A percentile compares a stretch with the other conserved stretches of the same genome.
These are phyloP conservation scores for Chrysoporthe cubensis DNA, from an alignment of 2,329 filamentous ascomycete genomes.

Conservation along the genomic window DNA sequence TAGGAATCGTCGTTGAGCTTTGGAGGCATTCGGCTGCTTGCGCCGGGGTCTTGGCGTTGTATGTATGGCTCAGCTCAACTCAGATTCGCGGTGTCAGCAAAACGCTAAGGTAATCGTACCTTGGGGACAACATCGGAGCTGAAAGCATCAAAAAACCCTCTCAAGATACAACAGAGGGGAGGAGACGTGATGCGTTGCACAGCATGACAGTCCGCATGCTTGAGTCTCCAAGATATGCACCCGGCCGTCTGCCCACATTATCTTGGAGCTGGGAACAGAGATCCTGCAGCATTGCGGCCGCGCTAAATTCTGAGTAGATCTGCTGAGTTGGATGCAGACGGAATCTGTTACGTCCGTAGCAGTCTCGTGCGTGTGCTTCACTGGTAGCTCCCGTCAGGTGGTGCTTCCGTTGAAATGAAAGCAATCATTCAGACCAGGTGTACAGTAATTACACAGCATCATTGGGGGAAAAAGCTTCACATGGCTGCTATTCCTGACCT, in stretches of 20 bases:
- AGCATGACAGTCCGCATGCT: constrained; percentile 21
- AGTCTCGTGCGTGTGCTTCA: background rate
- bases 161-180: background rate
- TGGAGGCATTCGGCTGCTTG: background rate
- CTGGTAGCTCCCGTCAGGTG: background rate
- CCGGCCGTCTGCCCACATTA: constrained; percentile 24
- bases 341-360: constrained; percentile 24
- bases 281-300: constrained; percentile 29
- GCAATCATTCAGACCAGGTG: background rate
- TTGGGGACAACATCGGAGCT: background rate
- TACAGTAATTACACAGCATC: background rate
- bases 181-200: constrained; percentile 20
- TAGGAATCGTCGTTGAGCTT: background rate
- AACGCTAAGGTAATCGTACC: background rate
- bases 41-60: background rate
- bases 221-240: constrained; percentile 19
- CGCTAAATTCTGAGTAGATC: constrained; percentile 13
- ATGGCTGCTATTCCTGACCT: background rate
- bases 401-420: background rate
- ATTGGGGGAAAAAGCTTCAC: background rate
- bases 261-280: constrained; percentile 26
- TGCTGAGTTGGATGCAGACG: background rate
- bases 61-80: background rate
- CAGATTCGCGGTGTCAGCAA: background rate
- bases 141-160: background rate